Conservation (phyloP, 1,139 yeast genomes). For the Schizosaccharomyces versatilis region DNA sequence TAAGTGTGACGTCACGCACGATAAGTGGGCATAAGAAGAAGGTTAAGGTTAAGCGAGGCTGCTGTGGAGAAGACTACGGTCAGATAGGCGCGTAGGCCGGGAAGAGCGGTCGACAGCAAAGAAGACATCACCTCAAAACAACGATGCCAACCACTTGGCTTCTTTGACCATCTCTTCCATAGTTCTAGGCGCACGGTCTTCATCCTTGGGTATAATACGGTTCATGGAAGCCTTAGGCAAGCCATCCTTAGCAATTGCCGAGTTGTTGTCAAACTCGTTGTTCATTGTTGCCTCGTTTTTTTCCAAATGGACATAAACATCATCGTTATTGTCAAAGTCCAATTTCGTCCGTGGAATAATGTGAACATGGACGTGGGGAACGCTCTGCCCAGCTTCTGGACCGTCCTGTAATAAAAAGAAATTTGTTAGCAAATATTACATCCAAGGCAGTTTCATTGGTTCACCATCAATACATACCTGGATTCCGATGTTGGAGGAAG, state of each 20-base stretch:
- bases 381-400: conserved; percentile 76
- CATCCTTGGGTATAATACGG: conserved; percentile 20
- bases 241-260: conserved; percentile 17
- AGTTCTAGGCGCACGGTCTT: conserved; percentile 30
- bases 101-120: no score
- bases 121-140: conserved; percentile 21
- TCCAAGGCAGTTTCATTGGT: not conserved
- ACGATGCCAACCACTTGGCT: conserved; percentile 29
- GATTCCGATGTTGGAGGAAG: conserved; percentile 61
- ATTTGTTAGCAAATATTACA: not conserved
- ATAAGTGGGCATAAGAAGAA: no score
- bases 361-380: conserved; percentile 83
- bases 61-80: no score
- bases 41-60: no score
- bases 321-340: conserved; percentile 32
- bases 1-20: no score
- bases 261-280: conserved; percentile 18
- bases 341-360: conserved; percentile 54
- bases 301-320: conserved; percentile 42
- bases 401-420: conserved; percentile 37
- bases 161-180: conserved; percentile 43
- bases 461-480: conserved; percentile 17
- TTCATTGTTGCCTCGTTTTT: conserved; percentile 22
- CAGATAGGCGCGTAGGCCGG: no score
- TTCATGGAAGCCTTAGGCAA: conserved; percentile 11